Evolutionary conservation across 2,329 filamentous ascomycete species (phyloP), one percentile per base, ranked within the genome.

Genomic region (Paecilomyces sp.): DNA sequence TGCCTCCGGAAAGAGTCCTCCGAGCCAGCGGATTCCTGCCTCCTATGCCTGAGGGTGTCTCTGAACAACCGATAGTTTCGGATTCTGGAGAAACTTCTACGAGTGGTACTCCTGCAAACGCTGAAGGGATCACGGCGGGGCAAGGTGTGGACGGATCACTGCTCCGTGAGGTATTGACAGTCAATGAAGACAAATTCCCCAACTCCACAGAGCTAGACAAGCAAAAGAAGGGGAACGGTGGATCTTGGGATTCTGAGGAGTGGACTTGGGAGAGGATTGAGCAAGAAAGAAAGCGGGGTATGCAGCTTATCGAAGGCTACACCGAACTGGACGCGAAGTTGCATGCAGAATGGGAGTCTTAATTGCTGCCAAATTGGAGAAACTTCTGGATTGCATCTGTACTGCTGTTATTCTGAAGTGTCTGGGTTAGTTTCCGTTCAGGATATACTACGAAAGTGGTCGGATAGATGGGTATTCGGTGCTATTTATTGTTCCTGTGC

Each of bases 1-100:
- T 97, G 3, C 86, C 92, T 64, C 92, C 94, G 0, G 88, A 92
- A 65, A 81, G 89, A 54, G 80, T 93, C 7, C 80, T 97, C 28
- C 80, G 84, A 52, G 83, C 87, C 36, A 88, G 88, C 56, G 86
- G 87, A 1, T 79, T 97, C 71, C 77, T 97, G 56, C 94, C 94
- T 0, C 77, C 83, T 60, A 82, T 87, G 55, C 91, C 91, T 0
- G 86, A 83, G 11, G 88, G 87, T 5, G 57, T 33, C 8, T 52
- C 65, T 12, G 63, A 70, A 1, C 65, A 68, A 13, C 63, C 68
- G 41, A 52, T 51, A 6, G 25, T 56, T 33, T 54, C 51, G 12
- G 66, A 68, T 25, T 67, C 65, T 15, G 64, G 62, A 33, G 66
- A 72, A 59, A 57, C 65, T 57, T 67, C 70, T 33, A 70, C 72